Evolutionary conservation across 139 green algal species (phyloP).

Genomic region (Axilococcus clingmanii): DNA sequence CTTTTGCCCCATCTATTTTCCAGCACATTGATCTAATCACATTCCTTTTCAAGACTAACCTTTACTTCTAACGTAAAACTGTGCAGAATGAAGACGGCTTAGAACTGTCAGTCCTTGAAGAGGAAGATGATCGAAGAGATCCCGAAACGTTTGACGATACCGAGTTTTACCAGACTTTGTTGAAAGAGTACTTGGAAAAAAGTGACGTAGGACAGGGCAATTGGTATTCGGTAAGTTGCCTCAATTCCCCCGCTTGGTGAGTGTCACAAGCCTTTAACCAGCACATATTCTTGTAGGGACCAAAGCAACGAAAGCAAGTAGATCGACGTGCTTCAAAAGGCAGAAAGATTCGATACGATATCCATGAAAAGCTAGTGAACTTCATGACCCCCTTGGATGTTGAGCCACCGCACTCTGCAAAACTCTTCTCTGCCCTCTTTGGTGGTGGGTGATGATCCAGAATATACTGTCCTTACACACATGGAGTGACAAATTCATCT

Average conservation of each 20-base stretch:
- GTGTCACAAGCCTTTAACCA: too few species aligned
- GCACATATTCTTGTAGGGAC: conserved; percentile 18
- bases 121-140: conserved; percentile 28
- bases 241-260: too few species aligned
- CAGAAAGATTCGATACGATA: conserved; percentile 77
- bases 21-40: too few species aligned
- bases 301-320: conserved; percentile 74
- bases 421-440: conserved; percentile 83
- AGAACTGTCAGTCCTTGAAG: too few species aligned
- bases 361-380: conserved; percentile 84
- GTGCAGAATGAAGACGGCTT: background rate
- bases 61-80: background rate
- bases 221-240: too few species aligned
- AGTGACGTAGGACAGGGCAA: too few species aligned
- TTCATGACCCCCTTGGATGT: conserved; percentile 72
- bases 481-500: too few species aligned
- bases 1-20: too few species aligned
- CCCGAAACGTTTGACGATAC: conserved; percentile 80
- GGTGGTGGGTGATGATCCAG: conserved; percentile 11
- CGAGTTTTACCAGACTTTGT: conserved; percentile 86
- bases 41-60: background rate
- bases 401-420: conserved; percentile 40
- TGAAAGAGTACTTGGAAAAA: conserved; percentile 84
- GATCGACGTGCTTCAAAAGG: conserved; percentile 83
- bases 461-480: too few species aligned